phyloP scores from a whole-genome alignment of 1,284 basidiomycete species.

The Puccinia polysora region DNA sequence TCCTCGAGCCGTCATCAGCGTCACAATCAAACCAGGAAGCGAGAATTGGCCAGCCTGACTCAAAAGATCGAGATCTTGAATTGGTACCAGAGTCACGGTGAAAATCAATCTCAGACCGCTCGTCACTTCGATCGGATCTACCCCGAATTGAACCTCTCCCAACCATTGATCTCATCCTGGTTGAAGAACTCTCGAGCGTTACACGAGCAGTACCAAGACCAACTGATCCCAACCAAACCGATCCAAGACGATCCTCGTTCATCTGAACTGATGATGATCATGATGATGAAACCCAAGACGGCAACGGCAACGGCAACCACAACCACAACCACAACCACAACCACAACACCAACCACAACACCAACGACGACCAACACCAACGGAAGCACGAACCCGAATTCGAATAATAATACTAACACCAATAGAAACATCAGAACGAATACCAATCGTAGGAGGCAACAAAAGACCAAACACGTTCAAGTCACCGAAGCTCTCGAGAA shows the following conservation, averaged over 20 bases:
- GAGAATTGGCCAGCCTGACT: conserved; percentile 8
- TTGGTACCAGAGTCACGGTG: conserved; percentile 10
- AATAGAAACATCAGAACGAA: neutral
- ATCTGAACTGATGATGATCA: neutral
- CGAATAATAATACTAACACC: neutral
- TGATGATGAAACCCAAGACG: neutral
- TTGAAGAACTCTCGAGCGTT: neutral
- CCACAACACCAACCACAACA: neutral
- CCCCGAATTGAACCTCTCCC: conserved; percentile 23
- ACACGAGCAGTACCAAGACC: neutral
- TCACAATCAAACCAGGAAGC: too few species aligned
- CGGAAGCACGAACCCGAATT: neutral
- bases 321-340: neutral
- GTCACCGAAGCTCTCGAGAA: conserved; percentile 29
- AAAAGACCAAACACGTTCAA: conserved; percentile 32
- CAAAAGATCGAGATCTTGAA: conserved; percentile 22
- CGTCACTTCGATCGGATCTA: conserved; percentile 18
- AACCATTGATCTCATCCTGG: conserved; percentile 14
- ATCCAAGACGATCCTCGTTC: too few species aligned
- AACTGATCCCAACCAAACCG: too few species aligned
- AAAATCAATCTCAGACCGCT: conserved; percentile 12
- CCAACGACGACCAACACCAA: neutral
- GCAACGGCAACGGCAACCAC: neutral
- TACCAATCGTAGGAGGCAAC: conserved; percentile 17
- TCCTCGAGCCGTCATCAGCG: too few species aligned